Base-by-base conservation (phyloP, 306 rosid genomes). In the Fragaria nilgerrensis region DNA sequence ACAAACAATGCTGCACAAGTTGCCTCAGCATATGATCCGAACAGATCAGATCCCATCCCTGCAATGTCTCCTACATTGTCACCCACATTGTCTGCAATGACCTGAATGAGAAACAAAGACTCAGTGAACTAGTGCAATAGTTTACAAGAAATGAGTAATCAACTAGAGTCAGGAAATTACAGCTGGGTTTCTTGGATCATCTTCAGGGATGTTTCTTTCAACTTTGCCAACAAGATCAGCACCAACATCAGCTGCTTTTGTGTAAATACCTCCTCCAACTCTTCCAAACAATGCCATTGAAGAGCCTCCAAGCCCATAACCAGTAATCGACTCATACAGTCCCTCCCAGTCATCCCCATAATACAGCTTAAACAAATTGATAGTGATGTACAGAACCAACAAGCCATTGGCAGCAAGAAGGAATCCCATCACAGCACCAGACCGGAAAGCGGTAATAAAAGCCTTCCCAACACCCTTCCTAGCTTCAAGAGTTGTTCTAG, bases 231-330 rank as follows among this genome's bases (percentile, higher is more conserved):
- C 93, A 25, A 91, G 96, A 71, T 87, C 93, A 81, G 93, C 96
- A 45, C 96, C 96, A 81, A 89, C 93, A 91, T 87, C 93, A 63
- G 93, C 96, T 47, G 96, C 96, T 85, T 88, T 90, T 49, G 96
- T 90, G 83, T 88, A 90, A 45, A 88, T 87, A 34, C 93, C 96
- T 66, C 93, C 93, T 7, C 93, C 93, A 79, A 91, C 91, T 81
- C 96, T 87, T 76, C 90, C 93, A 53, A 89, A 89, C 73, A 91
- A 87, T 13, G 96, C 93, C 96, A 91, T 90, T 50, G 96, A 91
- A 37, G 88, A 91, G 22, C 96, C 93, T 77, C 93, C 90, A 50
- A 91, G 91, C 20, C 96, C 91, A 70, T 91, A 89, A 61, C 91
- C 93, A 2, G 93, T 91, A 62, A 89, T 88, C 17, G 93, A 91